Base-by-base conservation (phyloP, 2,329 filamentous ascomycete genomes). In the Chrysoporthe deuterocubensis region DNA sequence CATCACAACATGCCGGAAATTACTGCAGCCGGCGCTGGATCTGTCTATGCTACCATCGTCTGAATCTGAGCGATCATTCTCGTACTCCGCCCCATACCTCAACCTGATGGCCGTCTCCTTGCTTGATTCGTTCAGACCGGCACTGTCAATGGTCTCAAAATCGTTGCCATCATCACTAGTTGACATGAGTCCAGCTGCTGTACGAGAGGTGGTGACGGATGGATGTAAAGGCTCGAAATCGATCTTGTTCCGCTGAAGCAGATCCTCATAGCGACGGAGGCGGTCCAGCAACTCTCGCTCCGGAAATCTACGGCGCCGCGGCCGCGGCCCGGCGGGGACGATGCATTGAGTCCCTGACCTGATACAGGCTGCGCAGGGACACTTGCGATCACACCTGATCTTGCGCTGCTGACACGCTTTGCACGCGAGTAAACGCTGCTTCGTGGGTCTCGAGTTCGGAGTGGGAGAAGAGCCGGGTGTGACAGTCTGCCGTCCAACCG, bases 381-480 rank as follows among this genome's bases (percentile, higher is more conserved):
- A 84, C 32, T 78, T 81, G 67, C 86, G 85, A 72, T 89, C 83
- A 75, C 89, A 91, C 69, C 85, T 88, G 48, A 90, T 79, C 73
- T 90, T 90, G 62, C 88, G 84, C 71, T 89, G 87, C 72, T 91
- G 88, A 70, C 89, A 92, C 1, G 84, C 80, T 1, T 87, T 77
- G 71, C 90, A 92, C 1, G 81, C 78, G 4, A 81, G 73, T 4
- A 81, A 21, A n/a, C 48, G n/a, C 48, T 7, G 48, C 21, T 52
- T 32, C 5, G 21, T 14, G 21, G 48, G 6, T 2, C 48, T 52
- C 11, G 48, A 13, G 11, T 1, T 13, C 14, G 21, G 11, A 4
- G 48, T 21, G 11, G 48, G 48, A 14, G 48, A 52, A 4, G 21
- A 14, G 11, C n/a, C n/a, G 1, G 48, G n/a, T 14, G 48, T 26